phyloP scores from a whole-genome alignment of 2,329 filamentous ascomycete species.

The Alternaria infectoria region DNA sequence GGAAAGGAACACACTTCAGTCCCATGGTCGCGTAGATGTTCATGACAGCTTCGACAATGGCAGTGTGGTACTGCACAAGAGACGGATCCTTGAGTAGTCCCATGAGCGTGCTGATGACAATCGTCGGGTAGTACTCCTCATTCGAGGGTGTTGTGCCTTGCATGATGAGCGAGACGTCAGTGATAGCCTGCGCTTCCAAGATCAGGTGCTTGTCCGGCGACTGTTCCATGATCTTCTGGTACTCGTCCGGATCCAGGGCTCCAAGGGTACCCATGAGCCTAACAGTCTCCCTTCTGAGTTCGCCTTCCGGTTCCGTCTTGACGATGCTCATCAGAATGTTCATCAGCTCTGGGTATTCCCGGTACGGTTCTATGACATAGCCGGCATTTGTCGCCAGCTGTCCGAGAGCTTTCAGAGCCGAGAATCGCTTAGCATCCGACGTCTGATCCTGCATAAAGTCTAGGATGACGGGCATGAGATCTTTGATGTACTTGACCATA shows the following conservation, averaged over 20 bases:
- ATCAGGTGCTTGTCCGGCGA: conserved; percentile 80
- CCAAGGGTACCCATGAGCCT: conserved; percentile 95
- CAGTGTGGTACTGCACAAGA: conserved; percentile 86
- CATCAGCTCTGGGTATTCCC: conserved; percentile 91
- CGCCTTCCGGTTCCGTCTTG: conserved; percentile 85
- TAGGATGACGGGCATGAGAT: conserved; percentile 93
- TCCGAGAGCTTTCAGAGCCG: conserved; percentile 86
- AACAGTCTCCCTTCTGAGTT: conserved; percentile 90
- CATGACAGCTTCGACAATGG: conserved; percentile 97
- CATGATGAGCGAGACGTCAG: conserved; percentile 98
- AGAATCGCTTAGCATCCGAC: conserved; percentile 86
- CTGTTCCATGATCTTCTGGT: conserved; percentile 91
- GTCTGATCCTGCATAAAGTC: conserved; percentile 93
- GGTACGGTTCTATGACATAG: conserved; percentile 95
- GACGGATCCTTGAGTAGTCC: conserved; percentile 91
- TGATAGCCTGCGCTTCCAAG: conserved; percentile 71
- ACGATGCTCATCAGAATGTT: conserved; percentile 94
- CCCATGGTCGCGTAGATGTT: conserved; percentile 97
- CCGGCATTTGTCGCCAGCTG: conserved; percentile 95
- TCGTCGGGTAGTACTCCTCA: conserved; percentile 97
- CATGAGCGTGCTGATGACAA: conserved; percentile 94
- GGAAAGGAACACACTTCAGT: conserved; percentile 92
- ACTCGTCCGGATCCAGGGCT: conserved; percentile 93
- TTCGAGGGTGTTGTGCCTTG: conserved; percentile 93
- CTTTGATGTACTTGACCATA: conserved; percentile 89